Percentiles rank a stretch among this genome's conserved stretches.
Conservation (phyloP, 2,329 filamentous ascomycete species). For the Fusarium haematococcum region DNA sequence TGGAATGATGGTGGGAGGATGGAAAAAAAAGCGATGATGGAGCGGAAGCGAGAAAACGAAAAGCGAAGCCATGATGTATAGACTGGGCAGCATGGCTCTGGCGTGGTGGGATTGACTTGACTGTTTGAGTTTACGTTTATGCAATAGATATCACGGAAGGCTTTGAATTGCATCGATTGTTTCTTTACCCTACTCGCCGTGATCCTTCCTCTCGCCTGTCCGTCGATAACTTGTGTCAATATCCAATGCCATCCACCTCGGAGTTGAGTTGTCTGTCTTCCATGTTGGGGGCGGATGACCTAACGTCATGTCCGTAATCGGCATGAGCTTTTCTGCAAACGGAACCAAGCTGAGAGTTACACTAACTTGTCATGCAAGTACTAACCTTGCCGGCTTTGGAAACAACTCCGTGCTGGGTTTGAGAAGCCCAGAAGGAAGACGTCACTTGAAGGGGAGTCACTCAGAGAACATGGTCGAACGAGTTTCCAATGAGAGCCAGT, state of each 20-base stretch:
- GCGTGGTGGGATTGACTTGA: slow-evolving; percentile 2
- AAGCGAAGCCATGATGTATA: slow-evolving; percentile 37
- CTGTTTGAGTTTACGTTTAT: slow-evolving; percentile 12
- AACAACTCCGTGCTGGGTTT: background rate
- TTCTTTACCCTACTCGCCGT: background rate
- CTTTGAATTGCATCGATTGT: background rate
- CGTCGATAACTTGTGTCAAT: too few relatives aligned
- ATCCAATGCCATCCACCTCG: background rate
- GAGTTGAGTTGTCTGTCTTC: background rate
- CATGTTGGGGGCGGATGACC: background rate
- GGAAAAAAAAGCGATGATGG: slow-evolving; percentile 34
- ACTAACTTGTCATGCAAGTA: background rate
- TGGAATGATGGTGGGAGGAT: background rate
- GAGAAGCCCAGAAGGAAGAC: background rate
- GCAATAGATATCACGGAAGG: slow-evolving; percentile 26
- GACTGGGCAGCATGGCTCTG: slow-evolving; percentile 32
- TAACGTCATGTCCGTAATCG: background rate
- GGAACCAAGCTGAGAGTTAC: background rate
- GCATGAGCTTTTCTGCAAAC: background rate
- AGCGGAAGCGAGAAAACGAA: slow-evolving; percentile 35
- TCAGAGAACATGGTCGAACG: background rate
- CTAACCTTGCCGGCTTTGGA: background rate
- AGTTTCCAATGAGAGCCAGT: background rate
- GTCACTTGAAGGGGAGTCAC: background rate
- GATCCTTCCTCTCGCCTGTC: background rate